phyloP scores from a whole-genome alignment of 768 basidiomycete genomes.

The Strobilomyces dryophilus region DNA sequence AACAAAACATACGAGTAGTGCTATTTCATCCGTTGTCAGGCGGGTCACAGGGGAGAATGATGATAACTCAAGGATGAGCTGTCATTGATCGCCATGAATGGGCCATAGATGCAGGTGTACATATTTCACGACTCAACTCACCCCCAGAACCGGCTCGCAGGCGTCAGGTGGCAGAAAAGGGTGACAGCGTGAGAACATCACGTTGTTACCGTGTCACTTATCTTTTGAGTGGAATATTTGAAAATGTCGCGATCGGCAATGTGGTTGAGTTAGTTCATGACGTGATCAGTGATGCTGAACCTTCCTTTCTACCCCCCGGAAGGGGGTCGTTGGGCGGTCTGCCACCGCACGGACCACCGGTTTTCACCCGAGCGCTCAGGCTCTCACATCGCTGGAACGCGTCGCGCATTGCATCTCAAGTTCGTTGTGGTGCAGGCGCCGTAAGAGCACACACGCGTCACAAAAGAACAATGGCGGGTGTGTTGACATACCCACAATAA shows the following conservation, averaged over 20 bases:
- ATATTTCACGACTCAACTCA: background rate
- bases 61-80: background rate
- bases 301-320: slow-evolving; percentile 7
- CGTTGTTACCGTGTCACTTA: slow-evolving; percentile 1
- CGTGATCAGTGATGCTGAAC: slow-evolving; percentile 29
- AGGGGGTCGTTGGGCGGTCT: slow-evolving; percentile 18
- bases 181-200: slow-evolving; percentile 1
- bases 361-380: background rate
- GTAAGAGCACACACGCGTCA: slow-evolving; percentile 2
- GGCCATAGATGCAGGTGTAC: background rate
- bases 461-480: slow-evolving; percentile 3
- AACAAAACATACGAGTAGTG: background rate
- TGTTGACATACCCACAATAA: slow-evolving; percentile 12
- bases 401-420: background rate
- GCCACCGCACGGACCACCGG: slow-evolving; percentile 30
- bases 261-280: slow-evolving; percentile 27
- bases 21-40: slow-evolving; percentile 16
- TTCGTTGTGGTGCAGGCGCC: slow-evolving; percentile 1
- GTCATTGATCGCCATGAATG: background rate
- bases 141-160: background rate
- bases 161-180: background rate
- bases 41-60: slow-evolving; percentile 5
- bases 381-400: background rate
- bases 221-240: slow-evolving; percentile 12
- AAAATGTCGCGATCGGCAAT: slow-evolving; percentile 30